A percentile compares a stretch with the other conserved stretches of the same genome.
These are phyloP conservation scores for Neurospora terricola DNA, from an alignment of 495 filamentous ascomycete species.

Conservation along the genomic window DNA sequence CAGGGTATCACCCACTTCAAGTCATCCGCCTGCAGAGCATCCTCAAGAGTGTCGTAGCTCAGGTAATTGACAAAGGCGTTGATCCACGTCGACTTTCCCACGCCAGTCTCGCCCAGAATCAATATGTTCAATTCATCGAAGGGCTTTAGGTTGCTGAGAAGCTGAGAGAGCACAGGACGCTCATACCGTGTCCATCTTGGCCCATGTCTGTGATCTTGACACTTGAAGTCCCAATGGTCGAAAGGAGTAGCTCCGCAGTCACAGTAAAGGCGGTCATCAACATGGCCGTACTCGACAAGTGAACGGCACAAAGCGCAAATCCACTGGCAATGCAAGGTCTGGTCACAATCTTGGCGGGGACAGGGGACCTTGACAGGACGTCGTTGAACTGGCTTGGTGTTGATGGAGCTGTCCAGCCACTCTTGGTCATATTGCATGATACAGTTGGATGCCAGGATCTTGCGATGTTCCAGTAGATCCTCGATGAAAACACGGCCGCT, in stretches of 20 bases:
- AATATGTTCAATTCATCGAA: constrained; percentile 30
- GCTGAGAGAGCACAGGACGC: neutral
- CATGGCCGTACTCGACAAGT: constrained; percentile 23
- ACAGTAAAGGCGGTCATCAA: constrained; percentile 27
- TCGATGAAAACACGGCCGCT: too few species aligned
- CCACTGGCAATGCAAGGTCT: constrained; percentile 13
- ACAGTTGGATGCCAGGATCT: too few species aligned
- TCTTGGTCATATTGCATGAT: too few species aligned
- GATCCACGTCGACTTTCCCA: constrained; percentile 38
- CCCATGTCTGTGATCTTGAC: constrained; percentile 15
- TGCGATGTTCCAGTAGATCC: too few species aligned
- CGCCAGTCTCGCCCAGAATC: constrained; percentile 35
- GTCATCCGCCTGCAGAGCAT: neutral
- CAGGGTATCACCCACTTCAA: constrained; percentile 28
- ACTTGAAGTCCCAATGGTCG: constrained; percentile 21
- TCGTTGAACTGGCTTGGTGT: too few species aligned
- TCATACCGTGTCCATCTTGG: neutral
- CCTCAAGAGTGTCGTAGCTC: too few species aligned
- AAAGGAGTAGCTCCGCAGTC: constrained; percentile 23
- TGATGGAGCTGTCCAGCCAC: too few species aligned
- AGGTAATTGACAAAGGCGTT: constrained; percentile 37
- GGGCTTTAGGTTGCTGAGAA: constrained; percentile 1
- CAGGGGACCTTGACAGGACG: too few species aligned
- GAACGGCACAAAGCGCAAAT: constrained; percentile 20
- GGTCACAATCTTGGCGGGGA: neutral